phyloP scores from a whole-genome alignment of 805 yeast species.

The Huiozyma sinensis region DNA sequence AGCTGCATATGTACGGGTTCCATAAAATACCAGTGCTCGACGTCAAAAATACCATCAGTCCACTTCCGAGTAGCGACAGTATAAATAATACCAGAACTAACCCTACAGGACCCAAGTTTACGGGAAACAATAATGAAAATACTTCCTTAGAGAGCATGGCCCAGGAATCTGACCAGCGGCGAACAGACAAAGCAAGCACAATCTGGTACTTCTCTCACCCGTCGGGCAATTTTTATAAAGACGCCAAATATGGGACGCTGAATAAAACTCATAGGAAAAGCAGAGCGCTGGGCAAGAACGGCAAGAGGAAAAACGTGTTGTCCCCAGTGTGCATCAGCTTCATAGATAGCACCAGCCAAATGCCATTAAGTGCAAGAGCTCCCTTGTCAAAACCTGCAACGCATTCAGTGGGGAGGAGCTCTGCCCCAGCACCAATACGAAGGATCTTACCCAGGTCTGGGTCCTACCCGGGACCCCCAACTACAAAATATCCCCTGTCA shows the following conservation, averaged over 20 bases:
- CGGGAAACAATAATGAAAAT: not conserved
- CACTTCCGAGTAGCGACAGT: not conserved
- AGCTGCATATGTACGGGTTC: conserved; percentile 92
- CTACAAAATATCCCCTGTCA: no score
- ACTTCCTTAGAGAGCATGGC: not conserved
- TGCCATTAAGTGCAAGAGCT: no score
- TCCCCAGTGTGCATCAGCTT: conserved; percentile 23
- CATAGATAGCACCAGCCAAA: not conserved
- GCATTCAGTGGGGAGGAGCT: no score
- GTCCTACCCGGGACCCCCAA: no score
- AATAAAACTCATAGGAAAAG: conserved; percentile 24
- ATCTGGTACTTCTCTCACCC: conserved; percentile 27
- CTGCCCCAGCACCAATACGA: no score
- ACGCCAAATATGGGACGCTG: conserved; percentile 13
- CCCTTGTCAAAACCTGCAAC: no score
- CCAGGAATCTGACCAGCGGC: not conserved
- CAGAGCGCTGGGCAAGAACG: conserved; percentile 24
- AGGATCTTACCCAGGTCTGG: no score
- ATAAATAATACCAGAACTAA: not conserved
- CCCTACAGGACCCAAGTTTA: no score
- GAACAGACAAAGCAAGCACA: conserved; percentile 6
- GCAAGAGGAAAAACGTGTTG: conserved; percentile 22
- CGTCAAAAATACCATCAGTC: not conserved
- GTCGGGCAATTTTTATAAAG: conserved; percentile 17
- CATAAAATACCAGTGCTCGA: conserved; percentile 46